Evolutionary conservation across 768 basidiomycete genomes (phyloP), one percentile per base, ranked within the genome.

Genomic region (Gloeostereum incarnatum): DNA sequence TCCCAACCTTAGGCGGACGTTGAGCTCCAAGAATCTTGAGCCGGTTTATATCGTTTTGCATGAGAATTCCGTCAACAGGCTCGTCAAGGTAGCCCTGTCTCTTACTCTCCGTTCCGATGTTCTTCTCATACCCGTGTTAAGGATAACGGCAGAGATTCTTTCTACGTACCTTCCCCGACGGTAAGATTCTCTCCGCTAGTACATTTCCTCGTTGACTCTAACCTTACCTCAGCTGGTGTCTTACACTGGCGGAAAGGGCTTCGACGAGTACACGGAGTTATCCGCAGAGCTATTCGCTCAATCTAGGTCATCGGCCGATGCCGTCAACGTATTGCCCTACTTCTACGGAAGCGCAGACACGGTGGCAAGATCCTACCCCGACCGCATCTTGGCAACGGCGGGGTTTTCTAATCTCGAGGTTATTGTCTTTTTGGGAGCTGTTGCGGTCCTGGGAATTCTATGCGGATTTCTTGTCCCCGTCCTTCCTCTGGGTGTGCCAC

Each of bases 261-360:
- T 63, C 3, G 31, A 41, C 19, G 62, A 61, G 9, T 70, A 68
- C 41, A 65, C 61, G 0, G 51, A 58, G 21, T 50, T 70, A 5
- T 62, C 60, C 2, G 41, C 54, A 18, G 39, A 45, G 0, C 45
- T 44, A n/a, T 65, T 65, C 35, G 59, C 55, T 2, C 48, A 55
- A 34, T 51, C 58, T 17, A 59, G 60, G 0, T 63, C 54, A 6
- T 33, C 57, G n/a, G 57, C 62, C 3, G 66, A 66, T 37, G 62
- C 67, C 0, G 53, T 49, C 31, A 63, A 64, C 40, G 48, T 67
- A 11, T 55, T 69, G 1, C 63, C 66, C 1, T 68, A 68, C 47
- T 58, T 71, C 14, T 54, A 49, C 3, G 68, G 68, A 4, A 55
- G 61, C 4, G 61, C 57, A 1, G 45, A 53, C 10, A 47, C 10